Evolutionary conservation across 2,329 filamentous ascomycete genomes (phyloP), one percentile per base, ranked within the genome.

Genomic region (Talaromyces islandicus): DNA sequence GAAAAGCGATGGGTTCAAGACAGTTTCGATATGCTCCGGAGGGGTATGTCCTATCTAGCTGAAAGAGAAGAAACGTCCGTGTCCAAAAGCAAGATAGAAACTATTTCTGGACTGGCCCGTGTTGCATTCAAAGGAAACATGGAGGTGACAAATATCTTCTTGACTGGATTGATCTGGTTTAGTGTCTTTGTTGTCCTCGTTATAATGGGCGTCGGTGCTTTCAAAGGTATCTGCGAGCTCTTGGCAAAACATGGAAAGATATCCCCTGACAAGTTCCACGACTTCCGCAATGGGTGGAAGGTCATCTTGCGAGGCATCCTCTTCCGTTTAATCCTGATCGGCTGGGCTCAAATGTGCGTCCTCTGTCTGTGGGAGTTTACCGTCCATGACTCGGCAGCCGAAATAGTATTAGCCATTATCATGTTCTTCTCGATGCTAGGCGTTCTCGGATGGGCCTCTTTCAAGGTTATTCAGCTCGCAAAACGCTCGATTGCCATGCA

Each of bases 301-400:
- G 92, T 92, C 14, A 89, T 97, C 6, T 83, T 96, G 69, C 95
- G 96, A 80, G 93, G 93, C 60, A 95, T 97, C 67, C 82, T 97
- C 65, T 97, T 94, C 84, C 89, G 93, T 65, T 83, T 96, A 69
- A 86, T 92, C 48, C 83, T 97, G 43, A 94, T 97, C 68, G 92
- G 92, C 64, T 96, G 92, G 78, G 91, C 93, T 21, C 90, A 95
- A 71, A 92, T 97, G 83, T 86, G 87, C 54, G 89, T 96, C 58
- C 84, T 97, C 58, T 95, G 90, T 74, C 83, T 97, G 65, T 97
- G 93, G 93, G 92, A 97, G 74, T 88, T 97, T 62, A 96, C 92
- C 4, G 83, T 88, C 69, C 83, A 85, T 64, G 92, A 97, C 75
- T 97, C 93, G 1, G 81, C 89, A 7, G 93, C 91, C 29, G 88